These are phyloP conservation scores for Verticillium klebahnii DNA, from an alignment of 2,329 filamentous ascomycete species.

Conservation along the genomic window DNA sequence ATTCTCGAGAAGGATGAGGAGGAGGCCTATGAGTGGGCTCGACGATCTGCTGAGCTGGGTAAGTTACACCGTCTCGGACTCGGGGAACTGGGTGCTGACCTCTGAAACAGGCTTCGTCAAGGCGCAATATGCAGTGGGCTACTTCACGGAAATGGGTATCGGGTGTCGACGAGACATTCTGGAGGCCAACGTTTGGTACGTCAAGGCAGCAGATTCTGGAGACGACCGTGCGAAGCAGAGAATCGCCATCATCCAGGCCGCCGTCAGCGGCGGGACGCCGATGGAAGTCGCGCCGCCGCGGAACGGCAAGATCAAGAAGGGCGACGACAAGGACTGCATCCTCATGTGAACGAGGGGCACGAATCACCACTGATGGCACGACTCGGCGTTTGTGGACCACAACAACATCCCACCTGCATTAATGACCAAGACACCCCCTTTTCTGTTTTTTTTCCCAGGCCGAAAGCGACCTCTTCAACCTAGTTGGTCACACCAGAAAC, in stretches of 20 bases:
- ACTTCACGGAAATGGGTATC: constrained; percentile 98
- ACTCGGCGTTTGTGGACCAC: constrained; percentile 6
- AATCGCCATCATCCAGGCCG: constrained; percentile 79
- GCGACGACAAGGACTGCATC: constrained; percentile 51
- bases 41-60: constrained; percentile 81
- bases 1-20: constrained; percentile 92
- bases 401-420: constrained; percentile 8
- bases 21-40: constrained; percentile 96
- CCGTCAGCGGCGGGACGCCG: constrained; percentile 58
- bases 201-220: constrained; percentile 87
- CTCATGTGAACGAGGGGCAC: constrained; percentile 42
- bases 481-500: not conserved
- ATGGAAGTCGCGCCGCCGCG: constrained; percentile 53
- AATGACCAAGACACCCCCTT: constrained; percentile 6
- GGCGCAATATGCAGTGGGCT: constrained; percentile 92
- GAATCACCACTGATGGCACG: not conserved
- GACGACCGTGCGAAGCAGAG: constrained; percentile 87
- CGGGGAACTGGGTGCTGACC: constrained; percentile 9
- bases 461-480: not conserved
- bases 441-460: constrained; percentile 1
- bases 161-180: constrained; percentile 91
- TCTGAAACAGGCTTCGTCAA: constrained; percentile 52
- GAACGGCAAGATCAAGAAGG: constrained; percentile 47
- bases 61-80: constrained; percentile 28
- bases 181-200: constrained; percentile 97